These are phyloP conservation scores for Lentinula raphanica DNA, from an alignment of 768 basidiomycete species.

Conservation along the genomic window DNA sequence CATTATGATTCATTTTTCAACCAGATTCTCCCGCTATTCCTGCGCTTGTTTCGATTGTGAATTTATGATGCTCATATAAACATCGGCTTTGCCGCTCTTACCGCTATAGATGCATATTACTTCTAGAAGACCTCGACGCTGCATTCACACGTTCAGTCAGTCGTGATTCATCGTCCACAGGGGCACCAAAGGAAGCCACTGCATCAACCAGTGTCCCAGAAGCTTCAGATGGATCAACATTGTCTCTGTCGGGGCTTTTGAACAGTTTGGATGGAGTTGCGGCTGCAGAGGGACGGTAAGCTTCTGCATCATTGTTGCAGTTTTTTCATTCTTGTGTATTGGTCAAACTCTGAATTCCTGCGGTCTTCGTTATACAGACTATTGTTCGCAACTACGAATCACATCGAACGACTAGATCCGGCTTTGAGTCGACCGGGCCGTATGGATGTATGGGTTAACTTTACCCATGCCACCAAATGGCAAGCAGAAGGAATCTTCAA, in stretches of 20 bases:
- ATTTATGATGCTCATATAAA: slow-evolving; percentile 1
- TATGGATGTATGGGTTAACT: slow-evolving; percentile 92
- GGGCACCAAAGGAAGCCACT: slow-evolving; percentile 51
- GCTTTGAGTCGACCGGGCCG: slow-evolving; percentile 84
- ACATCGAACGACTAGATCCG: slow-evolving; percentile 88
- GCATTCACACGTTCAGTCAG: slow-evolving; percentile 85
- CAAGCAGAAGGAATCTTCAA: slow-evolving; percentile 92
- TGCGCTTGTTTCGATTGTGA: slow-evolving; percentile 9
- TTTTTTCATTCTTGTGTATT: background rate
- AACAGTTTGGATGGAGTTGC: slow-evolving; percentile 86
- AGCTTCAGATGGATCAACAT: slow-evolving; percentile 69
- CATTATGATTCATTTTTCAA: slow-evolving; percentile 11
- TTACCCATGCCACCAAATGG: slow-evolving; percentile 87
- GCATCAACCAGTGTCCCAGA: slow-evolving; percentile 38
- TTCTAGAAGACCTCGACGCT: slow-evolving; percentile 91
- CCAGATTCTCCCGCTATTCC: slow-evolving; percentile 1
- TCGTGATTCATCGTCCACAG: slow-evolving; percentile 77
- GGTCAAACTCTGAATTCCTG: background rate
- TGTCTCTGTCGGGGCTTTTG: slow-evolving; percentile 79
- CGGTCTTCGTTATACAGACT: slow-evolving; percentile 38
- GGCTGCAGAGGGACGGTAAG: slow-evolving; percentile 81
- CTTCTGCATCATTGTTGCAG: slow-evolving; percentile 9
- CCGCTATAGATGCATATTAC: slow-evolving; percentile 70
- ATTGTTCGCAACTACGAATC: slow-evolving; percentile 90
- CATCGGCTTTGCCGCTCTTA: slow-evolving; percentile 5